These are phyloP conservation scores for Sporothrix curviconia DNA, from an alignment of 2,329 filamentous ascomycete species.

Conservation along the genomic window DNA sequence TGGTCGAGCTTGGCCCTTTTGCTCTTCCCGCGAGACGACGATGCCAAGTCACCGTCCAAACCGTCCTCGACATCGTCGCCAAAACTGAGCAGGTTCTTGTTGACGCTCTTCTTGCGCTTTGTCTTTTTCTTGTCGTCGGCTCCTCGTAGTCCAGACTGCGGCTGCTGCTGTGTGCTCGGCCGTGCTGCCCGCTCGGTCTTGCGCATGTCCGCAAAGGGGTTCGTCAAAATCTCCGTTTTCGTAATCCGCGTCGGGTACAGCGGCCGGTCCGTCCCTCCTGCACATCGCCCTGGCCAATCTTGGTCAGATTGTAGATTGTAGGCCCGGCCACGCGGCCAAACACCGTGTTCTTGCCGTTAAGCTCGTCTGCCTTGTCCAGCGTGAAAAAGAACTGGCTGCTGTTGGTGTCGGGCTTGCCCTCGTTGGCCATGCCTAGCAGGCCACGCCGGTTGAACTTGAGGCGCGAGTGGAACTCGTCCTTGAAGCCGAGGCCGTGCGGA, in stretches of 20 bases:
- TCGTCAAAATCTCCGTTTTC: conserved; percentile 67
- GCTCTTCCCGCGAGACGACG: conserved; percentile 25
- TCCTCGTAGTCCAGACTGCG: conserved; percentile 28
- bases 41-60: conserved; percentile 28
- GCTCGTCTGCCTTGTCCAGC: conserved; percentile 72
- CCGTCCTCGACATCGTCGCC: conserved; percentile 58
- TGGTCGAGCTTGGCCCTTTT: conserved; percentile 17
- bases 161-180: conserved; percentile 30
- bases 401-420: conserved; percentile 69
- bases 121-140: conserved; percentile 47
- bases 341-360: conserved; percentile 85
- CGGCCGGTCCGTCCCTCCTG: conserved; percentile 71
- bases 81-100: conserved; percentile 72
- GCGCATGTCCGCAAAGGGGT: conserved; percentile 77
- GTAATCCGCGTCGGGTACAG: conserved; percentile 79
- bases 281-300: conserved; percentile 84
- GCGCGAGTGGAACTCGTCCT: conserved; percentile 85
- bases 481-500: conserved; percentile 53
- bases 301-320: conserved; percentile 91
- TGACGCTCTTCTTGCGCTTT: conserved; percentile 56
- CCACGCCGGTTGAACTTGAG: conserved; percentile 90
- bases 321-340: conserved; percentile 90
- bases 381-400: conserved; percentile 98
- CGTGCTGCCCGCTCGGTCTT: conserved; percentile 54
- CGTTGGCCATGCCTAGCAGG: conserved; percentile 92